Evolutionary conservation across 2,329 filamentous ascomycete species (phyloP).

Genomic region (Periconia sp.): DNA sequence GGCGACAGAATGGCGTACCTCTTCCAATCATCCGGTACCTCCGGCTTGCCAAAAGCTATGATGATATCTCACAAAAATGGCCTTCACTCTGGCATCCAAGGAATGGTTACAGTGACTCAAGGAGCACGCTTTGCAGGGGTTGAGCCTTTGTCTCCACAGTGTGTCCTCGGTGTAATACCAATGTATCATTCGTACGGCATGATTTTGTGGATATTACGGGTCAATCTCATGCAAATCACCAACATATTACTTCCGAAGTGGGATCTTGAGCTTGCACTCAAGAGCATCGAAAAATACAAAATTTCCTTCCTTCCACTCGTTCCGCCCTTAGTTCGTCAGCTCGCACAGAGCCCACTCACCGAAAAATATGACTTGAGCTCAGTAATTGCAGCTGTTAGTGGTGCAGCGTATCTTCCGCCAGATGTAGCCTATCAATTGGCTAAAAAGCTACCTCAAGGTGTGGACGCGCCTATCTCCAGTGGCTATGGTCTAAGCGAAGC

Average conservation of each 20-base stretch:
- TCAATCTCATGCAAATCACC: slow-evolving; percentile 30
- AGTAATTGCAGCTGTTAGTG: slow-evolving; percentile 27
- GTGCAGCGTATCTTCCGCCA: slow-evolving; percentile 36
- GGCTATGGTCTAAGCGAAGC: slow-evolving; percentile 39
- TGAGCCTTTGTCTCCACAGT: slow-evolving; percentile 25
- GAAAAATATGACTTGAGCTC: slow-evolving; percentile 34
- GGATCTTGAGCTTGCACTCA: slow-evolving; percentile 31
- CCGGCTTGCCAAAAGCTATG: slow-evolving; percentile 41
- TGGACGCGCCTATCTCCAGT: slow-evolving; percentile 26
- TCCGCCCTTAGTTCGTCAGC: slow-evolving; percentile 34
- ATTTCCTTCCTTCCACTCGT: slow-evolving; percentile 33
- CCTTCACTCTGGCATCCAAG: slow-evolving; percentile 32
- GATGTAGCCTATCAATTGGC: slow-evolving; percentile 36
- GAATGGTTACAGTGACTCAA: slow-evolving; percentile 30
- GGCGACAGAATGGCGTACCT: slow-evolving; percentile 35
- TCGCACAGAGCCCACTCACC: slow-evolving; percentile 32
- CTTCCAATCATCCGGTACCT: slow-evolving; percentile 38
- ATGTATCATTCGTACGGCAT: slow-evolving; percentile 43
- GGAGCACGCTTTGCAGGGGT: slow-evolving; percentile 23
- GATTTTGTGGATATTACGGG: slow-evolving; percentile 36
- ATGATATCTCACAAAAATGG: slow-evolving; percentile 40
- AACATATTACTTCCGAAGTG: slow-evolving; percentile 35
- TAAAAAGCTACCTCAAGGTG: slow-evolving; percentile 33
- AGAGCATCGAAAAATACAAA: slow-evolving; percentile 34
- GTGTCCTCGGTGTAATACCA: slow-evolving; percentile 31